Evolutionary conservation across 2,329 filamentous ascomycete species (phyloP), one percentile per base, ranked within the genome.

Genomic region (Fusarium dlaminii): DNA sequence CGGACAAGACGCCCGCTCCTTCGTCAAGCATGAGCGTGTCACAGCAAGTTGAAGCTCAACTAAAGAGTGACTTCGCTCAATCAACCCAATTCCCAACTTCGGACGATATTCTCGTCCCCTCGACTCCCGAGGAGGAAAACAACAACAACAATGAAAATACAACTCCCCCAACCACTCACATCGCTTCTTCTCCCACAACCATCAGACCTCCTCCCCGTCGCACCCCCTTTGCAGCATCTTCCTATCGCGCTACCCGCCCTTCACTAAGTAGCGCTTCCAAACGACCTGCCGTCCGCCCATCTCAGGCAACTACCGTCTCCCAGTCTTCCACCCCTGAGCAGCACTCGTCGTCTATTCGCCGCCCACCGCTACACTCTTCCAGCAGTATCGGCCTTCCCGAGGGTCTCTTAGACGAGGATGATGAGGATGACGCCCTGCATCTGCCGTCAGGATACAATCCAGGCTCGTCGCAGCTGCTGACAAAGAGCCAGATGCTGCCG

Each of bases 401-500:
- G 34, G 59, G 70, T 18, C 57, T 65, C 6, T 43, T 73, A 2
- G 71, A 72, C 36, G 69, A 79, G 24, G 78, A 79, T 45, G 77
- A 81, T 43, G 75, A 78, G 48, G 76, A 81, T 42, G 73, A 77
- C 30, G 76, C 78, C 24, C 52, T 78, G 4, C 64, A 12, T 43
- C 58, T 66, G 51, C 69, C 64, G 36, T 58, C 57, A 9, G 58
- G 45, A 15, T 73, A 69, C 48, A 72, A 64, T 22, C 59, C 68
- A 24, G 70, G 60, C n/a, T 70, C 78, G 24, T 88, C 87, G 14
- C 86, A 90, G 78, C 81, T 89, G 24, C 77, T 86, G 65, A 85
- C 85, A 4, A 84, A 83, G 73, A 89, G 87, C 69, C 87, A 89
- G 79, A 84, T 88, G 81, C 79, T 90, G 64, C 85, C 88, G 6